Conservation (phyloP, 768 basidiomycete genomes). For the Mycena crocata region DNA sequence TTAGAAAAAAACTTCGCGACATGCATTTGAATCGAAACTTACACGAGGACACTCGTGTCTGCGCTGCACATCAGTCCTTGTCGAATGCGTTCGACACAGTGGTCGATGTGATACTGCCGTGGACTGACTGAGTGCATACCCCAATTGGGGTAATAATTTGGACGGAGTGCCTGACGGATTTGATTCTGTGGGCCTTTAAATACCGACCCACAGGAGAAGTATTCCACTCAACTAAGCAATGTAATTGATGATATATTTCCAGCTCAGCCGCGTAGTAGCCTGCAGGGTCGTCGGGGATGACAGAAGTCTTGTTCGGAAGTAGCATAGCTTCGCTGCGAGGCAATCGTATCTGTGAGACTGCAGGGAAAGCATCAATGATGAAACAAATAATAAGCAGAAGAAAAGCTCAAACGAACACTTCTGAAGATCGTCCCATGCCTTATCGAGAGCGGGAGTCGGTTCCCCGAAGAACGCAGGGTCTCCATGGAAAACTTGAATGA, state of each 20-base stretch:
- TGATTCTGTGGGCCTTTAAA: slow-evolving; percentile 7
- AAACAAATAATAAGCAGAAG: background rate
- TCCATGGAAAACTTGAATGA: slow-evolving; percentile 14
- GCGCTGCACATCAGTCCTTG: slow-evolving; percentile 8
- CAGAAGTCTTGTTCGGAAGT: slow-evolving; percentile 6
- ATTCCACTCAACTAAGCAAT: slow-evolving; percentile 19
- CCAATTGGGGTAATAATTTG: slow-evolving; percentile 9
- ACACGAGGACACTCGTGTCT: slow-evolving; percentile 15
- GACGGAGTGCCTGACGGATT: slow-evolving; percentile 13
- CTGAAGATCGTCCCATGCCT: slow-evolving; percentile 16
- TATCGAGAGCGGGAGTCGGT: slow-evolving; percentile 9
- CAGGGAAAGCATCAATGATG: background rate
- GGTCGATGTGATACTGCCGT: slow-evolving; percentile 7
- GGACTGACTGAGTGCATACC: slow-evolving; percentile 12
- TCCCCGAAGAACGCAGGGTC: slow-evolving; percentile 11
- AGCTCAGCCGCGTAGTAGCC: slow-evolving; percentile 10
- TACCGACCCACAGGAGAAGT: slow-evolving; percentile 7
- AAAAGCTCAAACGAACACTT: background rate
- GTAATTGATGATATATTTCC: slow-evolving; percentile 12
- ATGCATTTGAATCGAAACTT: slow-evolving; percentile 1
- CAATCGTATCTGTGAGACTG: slow-evolving; percentile 6
- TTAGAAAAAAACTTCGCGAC: background rate
- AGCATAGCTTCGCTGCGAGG: slow-evolving; percentile 11
- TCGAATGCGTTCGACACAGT: slow-evolving; percentile 15
- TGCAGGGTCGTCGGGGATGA: slow-evolving; percentile 8